phyloP scores from a whole-genome alignment of 192 early-diverging fungal genomes.

The Backusella mclennaniae region DNA sequence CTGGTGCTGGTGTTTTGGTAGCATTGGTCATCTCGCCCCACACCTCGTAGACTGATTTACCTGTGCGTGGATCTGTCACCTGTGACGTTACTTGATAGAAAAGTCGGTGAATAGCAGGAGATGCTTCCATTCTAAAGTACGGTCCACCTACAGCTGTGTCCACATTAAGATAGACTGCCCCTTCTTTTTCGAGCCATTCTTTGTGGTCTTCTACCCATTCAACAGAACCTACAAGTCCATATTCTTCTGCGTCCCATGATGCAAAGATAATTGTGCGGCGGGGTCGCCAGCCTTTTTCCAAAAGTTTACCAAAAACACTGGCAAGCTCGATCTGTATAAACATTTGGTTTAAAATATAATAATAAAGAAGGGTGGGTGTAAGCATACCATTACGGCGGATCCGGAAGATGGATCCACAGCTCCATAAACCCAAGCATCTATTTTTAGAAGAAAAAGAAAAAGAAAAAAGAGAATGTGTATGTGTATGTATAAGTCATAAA shows the following conservation, averaged over 20 bases:
- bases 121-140: conserved; percentile 48
- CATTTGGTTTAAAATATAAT: not conserved
- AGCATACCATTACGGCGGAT: conserved; percentile 40
- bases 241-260: conserved; percentile 73
- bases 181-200: conserved; percentile 54
- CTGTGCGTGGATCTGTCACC: conserved; percentile 45
- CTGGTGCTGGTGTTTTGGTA: not conserved
- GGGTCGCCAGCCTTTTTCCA: conserved; percentile 63
- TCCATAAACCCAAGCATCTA: conserved; percentile 64
- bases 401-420: conserved; percentile 66
- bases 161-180: conserved; percentile 60
- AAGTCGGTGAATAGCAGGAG: conserved; percentile 48
- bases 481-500: not conserved
- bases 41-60: conserved; percentile 47
- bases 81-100: conserved; percentile 48
- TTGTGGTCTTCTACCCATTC: conserved; percentile 69
- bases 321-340: conserved; percentile 41
- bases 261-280: conserved; percentile 59
- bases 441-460: not conserved
- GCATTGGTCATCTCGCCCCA: conserved; percentile 34
- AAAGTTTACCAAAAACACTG: conserved; percentile 52
- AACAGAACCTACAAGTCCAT: conserved; percentile 61
- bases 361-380: not conserved
- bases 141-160: conserved; percentile 53
- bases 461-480: not conserved